A percentile compares a stretch with the other conserved stretches of the same genome.
Evolutionary conservation across 192 early-diverging fungal genomes (phyloP).

Genomic region (Podila verticillata): DNA sequence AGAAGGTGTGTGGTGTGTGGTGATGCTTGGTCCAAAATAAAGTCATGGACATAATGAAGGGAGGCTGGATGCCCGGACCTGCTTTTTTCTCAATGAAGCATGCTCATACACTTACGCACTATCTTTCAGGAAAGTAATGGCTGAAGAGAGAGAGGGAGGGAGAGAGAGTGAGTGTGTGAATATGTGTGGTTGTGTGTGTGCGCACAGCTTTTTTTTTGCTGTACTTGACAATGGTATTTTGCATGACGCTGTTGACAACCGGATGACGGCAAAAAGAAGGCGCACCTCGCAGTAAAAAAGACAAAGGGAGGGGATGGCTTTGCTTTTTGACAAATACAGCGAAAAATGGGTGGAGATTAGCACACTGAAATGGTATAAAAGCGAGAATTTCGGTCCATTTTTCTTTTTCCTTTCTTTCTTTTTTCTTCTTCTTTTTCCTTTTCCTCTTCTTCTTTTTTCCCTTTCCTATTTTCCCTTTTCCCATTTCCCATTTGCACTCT

Average conservation of each 20-base stretch:
- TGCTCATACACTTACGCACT: not conserved
- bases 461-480: slow-evolving; percentile 19
- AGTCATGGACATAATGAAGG: not conserved
- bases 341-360: too few relatives aligned
- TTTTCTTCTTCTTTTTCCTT: slow-evolving; percentile 1
- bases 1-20: not conserved
- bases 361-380: slow-evolving; percentile 9
- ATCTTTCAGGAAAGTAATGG: not conserved
- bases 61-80: not conserved
- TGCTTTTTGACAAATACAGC: not conserved
- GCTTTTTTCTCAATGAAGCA: not conserved
- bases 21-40: not conserved
- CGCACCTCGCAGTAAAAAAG: not conserved
- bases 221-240: not conserved
- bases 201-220: not conserved
- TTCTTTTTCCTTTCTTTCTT: slow-evolving; percentile 13
- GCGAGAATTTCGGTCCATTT: slow-evolving; percentile 1
- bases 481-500: slow-evolving; percentile 27
- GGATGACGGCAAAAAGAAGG: not conserved
- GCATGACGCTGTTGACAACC: not conserved
- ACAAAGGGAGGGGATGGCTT: not conserved
- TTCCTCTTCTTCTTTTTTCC: slow-evolving; percentile 16
- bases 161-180: not conserved
- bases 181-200: not conserved
- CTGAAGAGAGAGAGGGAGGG: not conserved